These are phyloP conservation scores for Sarocladiaceae sp. DNA, from an alignment of 2,329 filamentous ascomycete genomes.

Conservation along the genomic window DNA sequence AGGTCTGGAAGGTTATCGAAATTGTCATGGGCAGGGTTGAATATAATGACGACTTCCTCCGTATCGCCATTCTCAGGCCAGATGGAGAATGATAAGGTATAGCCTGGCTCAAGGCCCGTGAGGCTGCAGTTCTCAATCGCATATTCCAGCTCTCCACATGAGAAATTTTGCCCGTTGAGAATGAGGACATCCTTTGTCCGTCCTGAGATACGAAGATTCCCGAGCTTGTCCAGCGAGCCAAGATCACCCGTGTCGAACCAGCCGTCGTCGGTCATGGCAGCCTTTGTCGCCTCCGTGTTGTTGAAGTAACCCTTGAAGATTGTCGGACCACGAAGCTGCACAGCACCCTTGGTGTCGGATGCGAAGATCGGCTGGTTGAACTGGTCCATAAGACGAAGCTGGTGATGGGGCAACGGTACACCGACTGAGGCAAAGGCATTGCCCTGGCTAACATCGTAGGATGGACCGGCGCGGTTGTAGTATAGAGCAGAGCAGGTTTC, in stretches of 20 bases:
- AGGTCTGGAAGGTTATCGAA: slow-evolving; percentile 17
- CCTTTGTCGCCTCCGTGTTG: slow-evolving; percentile 48
- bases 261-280: slow-evolving; percentile 45
- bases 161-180: slow-evolving; percentile 40
- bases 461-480: slow-evolving; percentile 33
- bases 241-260: slow-evolving; percentile 38
- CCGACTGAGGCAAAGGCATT: slow-evolving; percentile 31
- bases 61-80: slow-evolving; percentile 18
- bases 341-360: too few relatives aligned
- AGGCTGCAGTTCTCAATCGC: slow-evolving; percentile 28
- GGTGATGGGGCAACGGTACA: slow-evolving; percentile 24
- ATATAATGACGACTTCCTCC: slow-evolving; percentile 33
- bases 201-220: slow-evolving; percentile 29
- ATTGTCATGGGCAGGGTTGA: slow-evolving; percentile 24
- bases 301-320: slow-evolving; percentile 61
- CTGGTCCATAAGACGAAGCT: too few relatives aligned
- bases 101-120: slow-evolving; percentile 19
- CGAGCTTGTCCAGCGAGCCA: slow-evolving; percentile 25
- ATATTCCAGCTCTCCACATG: slow-evolving; percentile 29
- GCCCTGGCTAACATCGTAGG: slow-evolving; percentile 25
- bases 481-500: slow-evolving; percentile 47
- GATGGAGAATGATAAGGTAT: slow-evolving; percentile 32
- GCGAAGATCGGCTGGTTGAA: too few relatives aligned
- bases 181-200: slow-evolving; percentile 36
- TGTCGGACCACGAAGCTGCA: slow-evolving; percentile 52